phyloP scores from a whole-genome alignment of 441 rosid species.

The Populus hybrid region DNA sequence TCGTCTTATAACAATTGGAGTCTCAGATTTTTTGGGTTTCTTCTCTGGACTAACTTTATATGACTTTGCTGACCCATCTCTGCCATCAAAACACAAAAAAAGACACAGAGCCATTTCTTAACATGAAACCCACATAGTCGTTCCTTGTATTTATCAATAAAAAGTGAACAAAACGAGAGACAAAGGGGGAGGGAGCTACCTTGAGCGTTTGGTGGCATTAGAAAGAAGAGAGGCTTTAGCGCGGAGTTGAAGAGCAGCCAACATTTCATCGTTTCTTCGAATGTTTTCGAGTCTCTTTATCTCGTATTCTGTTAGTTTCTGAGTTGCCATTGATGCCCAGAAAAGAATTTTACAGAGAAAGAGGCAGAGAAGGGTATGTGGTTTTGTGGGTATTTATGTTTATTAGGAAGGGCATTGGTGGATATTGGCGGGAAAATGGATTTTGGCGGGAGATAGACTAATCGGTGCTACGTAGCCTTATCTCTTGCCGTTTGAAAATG shows the following conservation, averaged over 20 bases:
- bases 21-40: constrained; percentile 34
- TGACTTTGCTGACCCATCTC: constrained; percentile 40
- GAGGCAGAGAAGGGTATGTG: no score
- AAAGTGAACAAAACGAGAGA: background rate
- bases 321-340: no score
- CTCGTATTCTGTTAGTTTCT: constrained; percentile 54
- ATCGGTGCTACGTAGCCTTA: no score
- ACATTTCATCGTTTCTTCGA: constrained; percentile 46
- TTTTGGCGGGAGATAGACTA: no score
- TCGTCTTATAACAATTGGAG: constrained; percentile 54
- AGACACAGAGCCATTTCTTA: background rate
- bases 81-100: constrained; percentile 17
- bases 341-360: no score
- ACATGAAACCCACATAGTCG: background rate
- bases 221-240: constrained; percentile 57
- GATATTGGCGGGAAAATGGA: no score
- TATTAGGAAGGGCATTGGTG: no score
- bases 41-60: constrained; percentile 38
- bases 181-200: constrained; percentile 22
- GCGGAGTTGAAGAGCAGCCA: constrained; percentile 57
- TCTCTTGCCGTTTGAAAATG: no score
- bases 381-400: no score
- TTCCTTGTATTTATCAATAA: background rate
- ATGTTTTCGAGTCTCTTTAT: constrained; percentile 70
- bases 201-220: constrained; percentile 48